A percentile compares a stretch with the other conserved stretches of the same genome.
Evolutionary conservation across 495 filamentous ascomycete species (phyloP).

Genomic region (Talaromyces thailandensis): DNA sequence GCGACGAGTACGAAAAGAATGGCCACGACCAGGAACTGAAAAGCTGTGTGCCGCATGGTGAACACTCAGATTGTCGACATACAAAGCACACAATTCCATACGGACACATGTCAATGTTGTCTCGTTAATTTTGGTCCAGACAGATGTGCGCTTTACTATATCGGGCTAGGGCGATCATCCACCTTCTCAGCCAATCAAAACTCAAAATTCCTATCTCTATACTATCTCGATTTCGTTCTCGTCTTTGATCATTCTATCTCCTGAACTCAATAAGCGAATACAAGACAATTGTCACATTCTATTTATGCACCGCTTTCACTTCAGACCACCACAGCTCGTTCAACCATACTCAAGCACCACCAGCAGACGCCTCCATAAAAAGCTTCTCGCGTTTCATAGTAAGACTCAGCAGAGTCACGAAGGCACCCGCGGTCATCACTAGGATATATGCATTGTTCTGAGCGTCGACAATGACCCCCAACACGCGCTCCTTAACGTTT

Average conservation of each 20-base stretch:
- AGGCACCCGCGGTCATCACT: slow-evolving; percentile 6
- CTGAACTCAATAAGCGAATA: too few relatives aligned
- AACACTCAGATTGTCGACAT: background rate
- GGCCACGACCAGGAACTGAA: slow-evolving; percentile 25
- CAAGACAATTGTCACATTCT: background rate
- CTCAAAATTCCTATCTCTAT: too few relatives aligned
- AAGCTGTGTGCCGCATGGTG: slow-evolving; percentile 28
- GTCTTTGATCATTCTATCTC: too few relatives aligned
- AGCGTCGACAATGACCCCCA: slow-evolving; percentile 5
- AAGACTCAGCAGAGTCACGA: background rate
- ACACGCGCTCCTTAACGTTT: background rate
- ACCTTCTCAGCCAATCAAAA: background rate
- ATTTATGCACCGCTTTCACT: background rate
- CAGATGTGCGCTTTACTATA: background rate
- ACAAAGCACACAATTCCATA: background rate
- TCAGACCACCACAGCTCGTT: background rate
- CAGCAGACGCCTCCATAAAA: background rate
- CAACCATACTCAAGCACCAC: background rate
- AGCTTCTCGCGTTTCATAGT: background rate
- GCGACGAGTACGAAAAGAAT: slow-evolving; percentile 50
- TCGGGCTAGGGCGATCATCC: background rate
- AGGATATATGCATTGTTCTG: slow-evolving; percentile 5
- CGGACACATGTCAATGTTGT: background rate
- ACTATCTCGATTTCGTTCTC: too few relatives aligned
- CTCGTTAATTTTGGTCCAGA: background rate